These are phyloP conservation scores for Baorangia bicolor DNA, from an alignment of 768 basidiomycete genomes.

Conservation along the genomic window DNA sequence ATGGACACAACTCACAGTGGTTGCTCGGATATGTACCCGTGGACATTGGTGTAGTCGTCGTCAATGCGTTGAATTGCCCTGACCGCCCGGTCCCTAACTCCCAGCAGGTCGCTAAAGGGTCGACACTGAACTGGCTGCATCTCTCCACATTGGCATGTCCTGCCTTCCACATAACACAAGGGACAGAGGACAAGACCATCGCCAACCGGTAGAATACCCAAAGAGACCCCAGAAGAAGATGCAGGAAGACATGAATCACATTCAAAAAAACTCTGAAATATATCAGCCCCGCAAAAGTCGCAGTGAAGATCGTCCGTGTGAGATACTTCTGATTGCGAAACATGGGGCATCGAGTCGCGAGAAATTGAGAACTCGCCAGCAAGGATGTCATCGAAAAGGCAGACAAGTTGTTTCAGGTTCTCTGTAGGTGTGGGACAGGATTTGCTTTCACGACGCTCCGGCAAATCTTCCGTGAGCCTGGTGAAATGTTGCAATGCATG, in stretches of 20 bases:
- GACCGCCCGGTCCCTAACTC: constrained; percentile 41
- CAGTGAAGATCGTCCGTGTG: constrained; percentile 45
- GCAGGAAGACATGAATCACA: constrained; percentile 50
- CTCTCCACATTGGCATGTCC: constrained; percentile 59
- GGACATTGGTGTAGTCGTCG: constrained; percentile 2
- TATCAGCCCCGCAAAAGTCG: constrained; percentile 80
- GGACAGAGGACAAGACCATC: constrained; percentile 60
- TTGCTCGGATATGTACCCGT: constrained; percentile 15
- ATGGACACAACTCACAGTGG: constrained; percentile 21
- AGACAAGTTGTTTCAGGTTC: constrained; percentile 39
- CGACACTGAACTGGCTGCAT: constrained; percentile 66
- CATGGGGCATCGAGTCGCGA: constrained; percentile 31
- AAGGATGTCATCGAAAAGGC: constrained; percentile 52
- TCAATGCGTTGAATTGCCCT: constrained; percentile 24
- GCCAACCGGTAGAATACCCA: constrained; percentile 28
- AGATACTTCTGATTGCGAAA: constrained; percentile 22
- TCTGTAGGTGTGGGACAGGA: background rate
- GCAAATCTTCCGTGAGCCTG: constrained; percentile 5
- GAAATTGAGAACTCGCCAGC: constrained; percentile 41
- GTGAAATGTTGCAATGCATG: constrained; percentile 46
- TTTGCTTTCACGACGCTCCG: background rate
- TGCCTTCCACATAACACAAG: constrained; percentile 74
- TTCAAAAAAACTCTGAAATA: constrained; percentile 81
- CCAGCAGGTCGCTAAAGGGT: constrained; percentile 45
- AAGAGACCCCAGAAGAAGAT: constrained; percentile 10